Evolutionary conservation across 495 filamentous ascomycete species (phyloP).

Genomic region (Hyaloscypha finlandica): DNA sequence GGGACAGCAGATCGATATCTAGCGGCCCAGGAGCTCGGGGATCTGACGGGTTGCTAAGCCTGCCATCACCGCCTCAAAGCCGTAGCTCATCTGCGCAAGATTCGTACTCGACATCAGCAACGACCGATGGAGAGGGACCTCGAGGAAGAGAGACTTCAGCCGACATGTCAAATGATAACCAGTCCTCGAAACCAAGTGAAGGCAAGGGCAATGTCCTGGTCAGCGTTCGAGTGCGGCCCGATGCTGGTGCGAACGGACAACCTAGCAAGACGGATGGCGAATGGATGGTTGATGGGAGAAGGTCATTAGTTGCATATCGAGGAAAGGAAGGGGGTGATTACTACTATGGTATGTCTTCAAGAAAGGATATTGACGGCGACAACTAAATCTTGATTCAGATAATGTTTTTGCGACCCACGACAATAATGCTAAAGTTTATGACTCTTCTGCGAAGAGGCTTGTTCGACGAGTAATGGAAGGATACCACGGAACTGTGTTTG

Average conservation of each 20-base stretch:
- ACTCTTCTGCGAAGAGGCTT: slow-evolving; percentile 87
- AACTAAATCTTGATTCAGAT: slow-evolving; percentile 52
- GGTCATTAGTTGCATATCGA: slow-evolving; percentile 75
- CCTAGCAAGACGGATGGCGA: slow-evolving; percentile 67
- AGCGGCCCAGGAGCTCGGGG: slow-evolving; percentile 58
- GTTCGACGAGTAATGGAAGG: slow-evolving; percentile 98
- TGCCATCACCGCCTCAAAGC: slow-evolving; percentile 81
- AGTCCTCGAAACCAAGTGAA: slow-evolving; percentile 53
- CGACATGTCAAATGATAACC: slow-evolving; percentile 46
- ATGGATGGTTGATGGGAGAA: slow-evolving; percentile 89
- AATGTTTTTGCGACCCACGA: slow-evolving; percentile 94
- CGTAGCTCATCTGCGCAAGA: slow-evolving; percentile 86
- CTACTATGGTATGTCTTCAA: slow-evolving; percentile 70
- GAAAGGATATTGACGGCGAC: neutral
- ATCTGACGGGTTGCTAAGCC: slow-evolving; percentile 69
- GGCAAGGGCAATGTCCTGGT: slow-evolving; percentile 94
- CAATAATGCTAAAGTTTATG: slow-evolving; percentile 92
- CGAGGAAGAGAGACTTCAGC: slow-evolving; percentile 41
- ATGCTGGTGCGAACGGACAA: slow-evolving; percentile 62
- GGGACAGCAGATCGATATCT: slow-evolving; percentile 70
- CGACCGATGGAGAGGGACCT: slow-evolving; percentile 66
- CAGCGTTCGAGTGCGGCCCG: slow-evolving; percentile 90
- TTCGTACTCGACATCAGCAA: slow-evolving; percentile 87
- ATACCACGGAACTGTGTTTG: slow-evolving; percentile 97
- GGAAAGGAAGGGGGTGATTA: slow-evolving; percentile 93